phyloP scores from a whole-genome alignment of 1,284 basidiomycete species.

The Erythrobasidium hasegawianum region DNA sequence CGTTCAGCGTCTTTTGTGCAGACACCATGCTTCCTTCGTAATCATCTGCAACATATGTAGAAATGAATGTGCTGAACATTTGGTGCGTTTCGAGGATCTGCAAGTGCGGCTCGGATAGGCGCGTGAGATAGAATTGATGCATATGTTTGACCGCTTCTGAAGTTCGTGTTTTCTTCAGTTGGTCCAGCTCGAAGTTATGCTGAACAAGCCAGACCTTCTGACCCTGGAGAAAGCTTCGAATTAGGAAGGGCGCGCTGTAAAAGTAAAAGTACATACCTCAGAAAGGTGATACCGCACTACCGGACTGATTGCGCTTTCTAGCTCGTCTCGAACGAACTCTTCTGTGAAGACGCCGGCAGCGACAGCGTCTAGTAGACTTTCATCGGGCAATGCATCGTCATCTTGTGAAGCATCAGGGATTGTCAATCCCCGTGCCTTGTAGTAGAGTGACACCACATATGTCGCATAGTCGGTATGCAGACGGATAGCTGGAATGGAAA shows the following conservation, averaged over 20 bases:
- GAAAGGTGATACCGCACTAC: constrained; percentile 17
- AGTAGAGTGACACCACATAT: constrained; percentile 36
- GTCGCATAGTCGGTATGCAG: constrained; percentile 37
- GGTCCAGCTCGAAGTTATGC: constrained; percentile 55
- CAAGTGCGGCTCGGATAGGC: constrained; percentile 64
- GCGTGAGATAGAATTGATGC: constrained; percentile 56
- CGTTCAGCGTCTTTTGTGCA: constrained; percentile 59
- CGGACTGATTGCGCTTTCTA: constrained; percentile 36
- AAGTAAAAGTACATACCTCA: no score
- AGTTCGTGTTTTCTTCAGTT: neutral
- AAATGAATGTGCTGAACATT: constrained; percentile 80
- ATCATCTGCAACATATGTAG: constrained; percentile 65
- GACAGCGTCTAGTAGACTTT: constrained; percentile 23
- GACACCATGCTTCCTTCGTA: constrained; percentile 72
- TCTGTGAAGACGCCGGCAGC: constrained; percentile 35
- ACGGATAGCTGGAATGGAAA: constrained; percentile 33
- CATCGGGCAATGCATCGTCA: constrained; percentile 20
- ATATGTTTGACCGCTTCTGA: constrained; percentile 15
- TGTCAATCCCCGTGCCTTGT: constrained; percentile 35
- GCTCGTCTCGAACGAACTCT: constrained; percentile 37
- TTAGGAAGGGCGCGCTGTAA: neutral
- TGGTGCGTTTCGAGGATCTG: constrained; percentile 69
- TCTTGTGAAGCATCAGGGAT: constrained; percentile 16
- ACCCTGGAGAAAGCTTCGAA: constrained; percentile 4
- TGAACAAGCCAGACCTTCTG: constrained; percentile 17